Conservation (phyloP, 169 alveolate species). For the Plasmodium falciparum region DNA sequence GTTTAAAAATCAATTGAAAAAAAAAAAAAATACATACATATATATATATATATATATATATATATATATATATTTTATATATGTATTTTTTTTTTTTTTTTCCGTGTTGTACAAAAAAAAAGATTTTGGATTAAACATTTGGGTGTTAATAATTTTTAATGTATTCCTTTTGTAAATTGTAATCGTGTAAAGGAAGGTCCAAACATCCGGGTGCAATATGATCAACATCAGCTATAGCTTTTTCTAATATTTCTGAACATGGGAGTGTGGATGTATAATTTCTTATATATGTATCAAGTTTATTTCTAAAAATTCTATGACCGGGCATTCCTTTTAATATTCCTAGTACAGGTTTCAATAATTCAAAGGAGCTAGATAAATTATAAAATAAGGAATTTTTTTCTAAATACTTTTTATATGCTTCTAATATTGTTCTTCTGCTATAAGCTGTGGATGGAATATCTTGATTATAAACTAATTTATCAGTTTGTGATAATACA, state of each 20-base stretch:
- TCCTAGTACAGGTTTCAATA: constrained; percentile 88
- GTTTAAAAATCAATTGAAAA: no score
- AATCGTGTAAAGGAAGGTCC: constrained; percentile 29
- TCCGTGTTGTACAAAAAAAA: not conserved
- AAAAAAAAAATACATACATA: no score
- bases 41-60: not conserved
- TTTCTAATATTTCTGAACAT: constrained; percentile 52
- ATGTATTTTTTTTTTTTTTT: not conserved
- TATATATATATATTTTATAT: not conserved
- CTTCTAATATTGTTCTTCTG: constrained; percentile 83
- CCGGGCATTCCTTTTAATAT: constrained; percentile 88
- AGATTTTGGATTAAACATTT: not conserved
- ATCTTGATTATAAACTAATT: constrained; percentile 80
- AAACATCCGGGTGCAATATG: constrained; percentile 58
- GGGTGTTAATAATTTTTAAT: constrained; percentile 30
- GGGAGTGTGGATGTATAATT: constrained; percentile 41
- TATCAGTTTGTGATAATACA: constrained; percentile 83
- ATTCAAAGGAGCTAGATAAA: constrained; percentile 80
- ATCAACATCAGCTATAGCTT: constrained; percentile 60
- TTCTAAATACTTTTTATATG: constrained; percentile 72
- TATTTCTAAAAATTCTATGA: constrained; percentile 79
- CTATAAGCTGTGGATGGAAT: constrained; percentile 74
- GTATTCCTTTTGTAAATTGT: constrained; percentile 43
- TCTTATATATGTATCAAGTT: constrained; percentile 66
- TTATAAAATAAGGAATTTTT: constrained; percentile 36